These are phyloP conservation scores for Phlebiopsis flavidoalba DNA, from an alignment of 768 basidiomycete species.

Conservation along the genomic window DNA sequence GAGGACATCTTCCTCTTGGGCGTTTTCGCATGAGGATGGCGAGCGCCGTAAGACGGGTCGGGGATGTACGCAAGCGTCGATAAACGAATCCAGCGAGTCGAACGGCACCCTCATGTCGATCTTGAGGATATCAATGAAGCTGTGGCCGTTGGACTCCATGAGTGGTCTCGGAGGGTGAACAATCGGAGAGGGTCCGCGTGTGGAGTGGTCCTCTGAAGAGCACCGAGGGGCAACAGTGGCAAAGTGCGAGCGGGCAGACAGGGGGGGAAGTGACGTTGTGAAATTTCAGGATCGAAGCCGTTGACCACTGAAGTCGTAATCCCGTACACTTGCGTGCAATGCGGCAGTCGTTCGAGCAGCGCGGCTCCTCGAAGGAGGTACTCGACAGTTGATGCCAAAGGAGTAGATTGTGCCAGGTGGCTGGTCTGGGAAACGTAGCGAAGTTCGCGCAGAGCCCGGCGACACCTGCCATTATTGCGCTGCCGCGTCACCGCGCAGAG, in stretches of 20 bases:
- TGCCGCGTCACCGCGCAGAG: too few relatives aligned
- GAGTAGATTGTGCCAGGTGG: constrained; percentile 47
- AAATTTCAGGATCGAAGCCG: constrained; percentile 43
- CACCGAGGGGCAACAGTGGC: constrained; percentile 28
- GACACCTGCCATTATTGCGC: too few relatives aligned
- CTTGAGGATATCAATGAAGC: constrained; percentile 66
- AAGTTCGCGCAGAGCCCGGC: too few relatives aligned
- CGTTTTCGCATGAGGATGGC: constrained; percentile 5
- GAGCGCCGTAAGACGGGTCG: neutral
- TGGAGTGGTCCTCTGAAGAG: constrained; percentile 23
- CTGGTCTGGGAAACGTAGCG: too few relatives aligned
- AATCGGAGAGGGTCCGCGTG: constrained; percentile 39
- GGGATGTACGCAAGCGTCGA: constrained; percentile 34
- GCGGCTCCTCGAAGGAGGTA: constrained; percentile 50
- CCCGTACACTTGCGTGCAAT: constrained; percentile 34
- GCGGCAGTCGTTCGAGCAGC: constrained; percentile 34
- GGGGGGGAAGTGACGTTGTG: constrained; percentile 19
- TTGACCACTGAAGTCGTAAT: constrained; percentile 38
- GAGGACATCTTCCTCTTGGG: constrained; percentile 33
- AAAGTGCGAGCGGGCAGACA: constrained; percentile 41
- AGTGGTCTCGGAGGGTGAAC: constrained; percentile 57
- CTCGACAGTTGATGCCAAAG: constrained; percentile 43
- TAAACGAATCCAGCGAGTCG: constrained; percentile 41
- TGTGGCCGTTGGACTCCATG: constrained; percentile 62
- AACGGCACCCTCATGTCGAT: constrained; percentile 67